Percentiles rank a stretch among this genome's conserved stretches.
phyloP scores from a whole-genome alignment of 2,329 filamentous ascomycete genomes.

The Fusarium sp. region DNA sequence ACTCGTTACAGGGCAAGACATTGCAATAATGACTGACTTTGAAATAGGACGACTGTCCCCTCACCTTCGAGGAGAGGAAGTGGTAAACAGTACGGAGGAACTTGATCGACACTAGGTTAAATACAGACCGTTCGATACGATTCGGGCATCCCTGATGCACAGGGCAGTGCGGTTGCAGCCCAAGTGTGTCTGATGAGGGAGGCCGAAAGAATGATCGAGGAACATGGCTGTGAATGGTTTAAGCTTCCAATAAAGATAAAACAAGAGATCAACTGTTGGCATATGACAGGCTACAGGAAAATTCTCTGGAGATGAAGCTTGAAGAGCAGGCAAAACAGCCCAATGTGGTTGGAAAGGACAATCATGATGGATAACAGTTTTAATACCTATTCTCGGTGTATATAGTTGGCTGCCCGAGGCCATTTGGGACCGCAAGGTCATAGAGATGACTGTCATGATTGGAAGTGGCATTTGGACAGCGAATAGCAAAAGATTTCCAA shows the following conservation, averaged over 20 bases:
- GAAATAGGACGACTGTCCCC: conserved; percentile 79
- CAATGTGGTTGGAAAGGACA: conserved; percentile 17
- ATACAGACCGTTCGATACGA: not conserved
- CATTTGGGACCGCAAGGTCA: conserved; percentile 32
- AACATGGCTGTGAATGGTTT: not conserved
- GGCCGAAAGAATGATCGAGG: not conserved
- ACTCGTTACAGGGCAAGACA: not conserved
- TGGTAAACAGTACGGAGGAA: conserved; percentile 47
- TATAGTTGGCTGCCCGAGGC: conserved; percentile 36
- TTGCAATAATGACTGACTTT: conserved; percentile 37
- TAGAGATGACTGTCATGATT: conserved; percentile 30
- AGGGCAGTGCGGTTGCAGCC: not conserved
- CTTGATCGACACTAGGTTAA: conserved; percentile 12
- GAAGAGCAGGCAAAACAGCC: not conserved
- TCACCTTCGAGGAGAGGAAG: conserved; percentile 71
- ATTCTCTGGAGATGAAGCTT: not conserved
- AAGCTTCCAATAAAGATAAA: not conserved
- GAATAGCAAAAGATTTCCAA: not conserved
- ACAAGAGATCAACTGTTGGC: not conserved
- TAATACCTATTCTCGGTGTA: conserved; percentile 44
- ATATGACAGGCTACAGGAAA: not conserved
- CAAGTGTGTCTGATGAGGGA: conserved; percentile 15
- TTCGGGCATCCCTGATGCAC: not conserved
- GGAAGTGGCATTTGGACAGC: conserved; percentile 35
- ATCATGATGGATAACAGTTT: conserved; percentile 39